Evolutionary conservation across 257 asterid genomes (phyloP), one percentile per base, ranked within the genome.

Genomic region (Solanum boliviense): DNA sequence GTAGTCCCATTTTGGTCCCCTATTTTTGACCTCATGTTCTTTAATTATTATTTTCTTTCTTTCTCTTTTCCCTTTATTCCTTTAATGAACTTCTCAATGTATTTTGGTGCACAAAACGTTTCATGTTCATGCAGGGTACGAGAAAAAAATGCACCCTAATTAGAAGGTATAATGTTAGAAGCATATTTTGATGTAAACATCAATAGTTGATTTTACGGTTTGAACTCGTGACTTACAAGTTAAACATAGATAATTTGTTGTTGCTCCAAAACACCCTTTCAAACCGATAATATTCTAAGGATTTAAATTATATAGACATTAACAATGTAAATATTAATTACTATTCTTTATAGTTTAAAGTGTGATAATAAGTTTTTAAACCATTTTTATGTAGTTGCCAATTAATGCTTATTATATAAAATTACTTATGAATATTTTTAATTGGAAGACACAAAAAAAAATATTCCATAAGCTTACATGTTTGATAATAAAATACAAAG

Each of bases 191-290:
- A 31, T 0, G 1, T 7, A 34, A 72, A 72, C 1, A 72, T 32
- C 2, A 16, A 32, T 32, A 32, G 5, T 72, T 32, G 0, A 18
- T 72, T 72, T 72, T 20, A 72, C 0, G 2, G 27, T 5, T 18
- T 0, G 0, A 32, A 18, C 2, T 20, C 8, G 4, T 13, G 0
- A 15, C 18, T 12, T 25, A 27, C 0, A 60, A 0, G 7, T n/a
- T 25, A 65, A 12, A 65, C 4, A 11, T 21, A 68, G 0, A 68
- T 29, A 29, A 67, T 67, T 67, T 67, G 6, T 67, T 5, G 6
- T 67, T 67, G 31, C 4, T 67, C 1, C 5, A 27, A 2, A 13
- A 67, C 4, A 12, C 0, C 8, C 1, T 13, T 65, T 65, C 34
- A 67, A 62, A 67, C 0, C 2, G 2, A 25, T 67, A 12, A 12